Conservation (phyloP, 306 rosid genomes). For the Comarum palustre region DNA sequence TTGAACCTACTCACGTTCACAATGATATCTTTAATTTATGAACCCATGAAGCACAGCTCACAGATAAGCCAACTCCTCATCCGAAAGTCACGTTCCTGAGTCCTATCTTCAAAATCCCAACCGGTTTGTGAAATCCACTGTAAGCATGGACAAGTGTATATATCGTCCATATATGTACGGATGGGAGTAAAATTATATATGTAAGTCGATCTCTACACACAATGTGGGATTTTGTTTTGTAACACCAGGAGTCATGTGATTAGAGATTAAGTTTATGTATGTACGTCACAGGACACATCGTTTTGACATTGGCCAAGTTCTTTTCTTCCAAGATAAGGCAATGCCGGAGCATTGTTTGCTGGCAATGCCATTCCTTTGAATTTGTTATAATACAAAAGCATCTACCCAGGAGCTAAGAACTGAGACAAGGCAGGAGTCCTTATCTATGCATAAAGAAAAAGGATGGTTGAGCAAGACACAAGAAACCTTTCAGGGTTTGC, state of each 20-base stretch:
- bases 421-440: background rate
- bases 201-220: background rate
- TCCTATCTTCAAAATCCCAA: slow-evolving; percentile 12
- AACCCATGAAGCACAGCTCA: slow-evolving; percentile 5
- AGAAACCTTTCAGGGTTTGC: background rate
- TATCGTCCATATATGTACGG: slow-evolving; percentile 4
- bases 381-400: background rate
- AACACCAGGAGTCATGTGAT: background rate
- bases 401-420: background rate
- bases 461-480: slow-evolving; percentile 4
- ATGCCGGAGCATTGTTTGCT: background rate
- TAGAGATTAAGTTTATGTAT: background rate
- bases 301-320: background rate
- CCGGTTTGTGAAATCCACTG: slow-evolving; percentile 5
- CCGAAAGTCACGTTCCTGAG: background rate
- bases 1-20: background rate
- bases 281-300: background rate
- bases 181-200: background rate
- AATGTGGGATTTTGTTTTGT: background rate
- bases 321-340: background rate
- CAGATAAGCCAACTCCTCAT: slow-evolving; percentile 9
- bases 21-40: background rate
- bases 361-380: background rate
- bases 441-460: background rate
- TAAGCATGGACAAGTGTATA: slow-evolving; percentile 1